Percentiles rank a stretch among this genome's conserved stretches.
These are phyloP conservation scores for Angophora floribunda DNA, from an alignment of 345 rosid species.

Conservation along the genomic window DNA sequence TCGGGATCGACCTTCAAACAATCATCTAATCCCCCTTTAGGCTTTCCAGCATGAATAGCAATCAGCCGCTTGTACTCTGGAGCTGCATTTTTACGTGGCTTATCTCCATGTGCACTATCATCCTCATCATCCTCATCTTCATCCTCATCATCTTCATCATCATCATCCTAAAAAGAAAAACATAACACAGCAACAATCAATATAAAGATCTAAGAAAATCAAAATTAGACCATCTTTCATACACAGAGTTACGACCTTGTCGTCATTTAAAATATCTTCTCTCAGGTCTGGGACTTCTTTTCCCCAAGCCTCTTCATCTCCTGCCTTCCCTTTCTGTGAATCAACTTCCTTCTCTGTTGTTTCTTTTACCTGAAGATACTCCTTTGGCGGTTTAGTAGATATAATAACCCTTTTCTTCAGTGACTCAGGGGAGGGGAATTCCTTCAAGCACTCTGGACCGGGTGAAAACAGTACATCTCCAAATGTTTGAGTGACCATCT, in stretches of 20 bases:
- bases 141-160: conserved; percentile 15
- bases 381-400: conserved; percentile 94
- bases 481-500: conserved; percentile 75
- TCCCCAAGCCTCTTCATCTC: conserved; percentile 71
- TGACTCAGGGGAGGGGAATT: conserved; percentile 74
- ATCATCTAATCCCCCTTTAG: conserved; percentile 42
- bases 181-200: background rate
- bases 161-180: conserved; percentile 19
- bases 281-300: conserved; percentile 50
- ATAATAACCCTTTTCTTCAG: conserved; percentile 65
- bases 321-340: conserved; percentile 26
- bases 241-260: conserved; percentile 21
- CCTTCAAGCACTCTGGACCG: conserved; percentile 66
- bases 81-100: conserved; percentile 18
- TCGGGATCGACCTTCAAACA: conserved; percentile 35
- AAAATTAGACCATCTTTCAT: background rate
- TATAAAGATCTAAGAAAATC: background rate
- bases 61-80: conserved; percentile 49
- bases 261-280: conserved; percentile 1
- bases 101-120: conserved; percentile 33
- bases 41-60: conserved; percentile 73
- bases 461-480: conserved; percentile 83
- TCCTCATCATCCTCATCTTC: conserved; percentile 15
- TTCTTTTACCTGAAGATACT: conserved; percentile 43
- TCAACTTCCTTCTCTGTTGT: conserved; percentile 29